Percentiles rank a stretch among this genome's conserved stretches.
Evolutionary conservation across 2,329 filamentous ascomycete genomes (phyloP).

Genomic region (Pseudocercospora cruenta): DNA sequence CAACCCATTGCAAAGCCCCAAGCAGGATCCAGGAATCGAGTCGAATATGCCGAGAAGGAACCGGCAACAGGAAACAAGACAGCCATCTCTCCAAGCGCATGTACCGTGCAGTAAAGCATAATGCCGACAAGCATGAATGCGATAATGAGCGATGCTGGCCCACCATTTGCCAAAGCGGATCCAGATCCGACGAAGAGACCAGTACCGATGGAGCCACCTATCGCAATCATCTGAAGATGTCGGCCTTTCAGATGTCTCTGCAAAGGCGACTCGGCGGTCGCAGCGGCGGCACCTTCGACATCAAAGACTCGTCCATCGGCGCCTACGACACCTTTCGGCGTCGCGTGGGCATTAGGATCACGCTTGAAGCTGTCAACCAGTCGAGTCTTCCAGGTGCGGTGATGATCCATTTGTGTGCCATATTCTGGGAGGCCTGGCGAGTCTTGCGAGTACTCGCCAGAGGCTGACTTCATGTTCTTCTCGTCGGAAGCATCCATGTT

Average conservation of each 20-base stretch:
- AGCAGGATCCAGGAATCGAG: slow-evolving; percentile 40
- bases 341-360: slow-evolving; percentile 60
- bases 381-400: slow-evolving; percentile 31
- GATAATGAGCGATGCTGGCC: slow-evolving; percentile 41
- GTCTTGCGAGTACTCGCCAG: slow-evolving; percentile 22
- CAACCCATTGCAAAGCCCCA: slow-evolving; percentile 44
- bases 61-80: slow-evolving; percentile 42
- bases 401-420: slow-evolving; percentile 28
- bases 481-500: slow-evolving; percentile 25
- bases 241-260: slow-evolving; percentile 75
- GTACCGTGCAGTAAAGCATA: slow-evolving; percentile 40
- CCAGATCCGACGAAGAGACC: slow-evolving; percentile 43
- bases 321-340: slow-evolving; percentile 50
- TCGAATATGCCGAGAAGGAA: slow-evolving; percentile 41
- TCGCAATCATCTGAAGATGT: slow-evolving; percentile 97
- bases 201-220: slow-evolving; percentile 48
- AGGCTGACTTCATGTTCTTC: slow-evolving; percentile 23
- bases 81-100: slow-evolving; percentile 42
- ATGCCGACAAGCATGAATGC: slow-evolving; percentile 38
- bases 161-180: slow-evolving; percentile 36
- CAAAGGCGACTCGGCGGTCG: slow-evolving; percentile 74
- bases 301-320: slow-evolving; percentile 62
- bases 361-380: slow-evolving; percentile 67
- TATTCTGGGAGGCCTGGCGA: slow-evolving; percentile 31
- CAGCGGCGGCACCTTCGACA: slow-evolving; percentile 62